phyloP scores from a whole-genome alignment of 257 asterid genomes.

The Solanum dulcamara region DNA sequence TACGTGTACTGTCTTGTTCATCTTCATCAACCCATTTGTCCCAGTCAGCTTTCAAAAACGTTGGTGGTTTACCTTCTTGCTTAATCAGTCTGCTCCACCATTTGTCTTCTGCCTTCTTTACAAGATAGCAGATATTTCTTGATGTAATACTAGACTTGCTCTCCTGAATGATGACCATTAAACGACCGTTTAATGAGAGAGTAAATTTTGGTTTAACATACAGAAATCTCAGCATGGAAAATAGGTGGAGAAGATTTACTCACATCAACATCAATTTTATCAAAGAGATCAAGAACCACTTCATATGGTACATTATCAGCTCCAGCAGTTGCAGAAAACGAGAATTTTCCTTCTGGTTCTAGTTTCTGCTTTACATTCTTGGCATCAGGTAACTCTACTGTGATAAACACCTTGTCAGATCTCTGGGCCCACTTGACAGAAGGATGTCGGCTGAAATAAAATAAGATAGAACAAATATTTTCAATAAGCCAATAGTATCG shows the following conservation, averaged over 20 bases:
- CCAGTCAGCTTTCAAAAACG: conserved; percentile 75
- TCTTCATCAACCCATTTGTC: conserved; percentile 85
- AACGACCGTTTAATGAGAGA: background rate
- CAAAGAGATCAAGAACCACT: conserved; percentile 42
- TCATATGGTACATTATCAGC: conserved; percentile 35
- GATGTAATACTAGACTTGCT: conserved; percentile 39
- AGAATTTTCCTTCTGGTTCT: conserved; percentile 55
- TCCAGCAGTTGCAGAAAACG: conserved; percentile 49
- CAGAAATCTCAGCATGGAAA: background rate
- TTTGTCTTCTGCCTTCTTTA: conserved; percentile 64
- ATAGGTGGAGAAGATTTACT: conserved; percentile 4
- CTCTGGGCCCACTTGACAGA: conserved; percentile 71
- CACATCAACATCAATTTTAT: conserved; percentile 53
- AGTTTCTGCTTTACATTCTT: conserved; percentile 49
- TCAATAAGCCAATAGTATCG: background rate
- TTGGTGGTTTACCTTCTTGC: conserved; percentile 50
- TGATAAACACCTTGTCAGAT: conserved; percentile 39
- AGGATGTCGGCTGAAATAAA: conserved; percentile 45
- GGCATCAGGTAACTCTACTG: conserved; percentile 63
- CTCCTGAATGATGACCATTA: conserved; percentile 31
- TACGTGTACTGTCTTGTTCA: conserved; percentile 41
- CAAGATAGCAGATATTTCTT: conserved; percentile 39
- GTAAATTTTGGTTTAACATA: background rate
- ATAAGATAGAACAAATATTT: background rate
- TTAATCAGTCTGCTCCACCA: conserved; percentile 72